These are phyloP conservation scores for Pyrenophora seminiperda DNA, from an alignment of 2,329 filamentous ascomycete genomes.

Conservation along the genomic window DNA sequence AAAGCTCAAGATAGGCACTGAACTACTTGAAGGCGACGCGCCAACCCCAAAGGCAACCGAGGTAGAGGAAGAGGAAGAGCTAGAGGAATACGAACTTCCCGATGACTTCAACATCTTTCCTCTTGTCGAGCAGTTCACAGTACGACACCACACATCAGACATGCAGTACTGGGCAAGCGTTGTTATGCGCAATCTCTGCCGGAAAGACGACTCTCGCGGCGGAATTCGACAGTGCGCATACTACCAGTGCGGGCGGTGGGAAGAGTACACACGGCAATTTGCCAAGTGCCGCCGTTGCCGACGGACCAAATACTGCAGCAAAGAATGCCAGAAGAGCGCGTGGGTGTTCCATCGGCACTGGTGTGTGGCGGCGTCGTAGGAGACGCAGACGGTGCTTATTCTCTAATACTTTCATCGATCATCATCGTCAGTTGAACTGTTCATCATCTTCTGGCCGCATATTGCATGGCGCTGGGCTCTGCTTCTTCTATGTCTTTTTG, in stretches of 20 bases:
- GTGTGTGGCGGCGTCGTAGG: conserved; percentile 76
- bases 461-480: conserved; percentile 48
- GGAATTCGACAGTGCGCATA: conserved; percentile 97
- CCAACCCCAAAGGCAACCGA: conserved; percentile 42
- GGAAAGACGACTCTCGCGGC: conserved; percentile 92
- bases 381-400: conserved; percentile 22
- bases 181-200: conserved; percentile 97
- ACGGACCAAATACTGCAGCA: conserved; percentile 98
- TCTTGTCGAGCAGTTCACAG: conserved; percentile 96
- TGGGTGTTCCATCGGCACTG: conserved; percentile 99
- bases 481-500: conserved; percentile 16
- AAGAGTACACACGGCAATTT: conserved; percentile 94
- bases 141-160: conserved; percentile 90
- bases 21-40: conserved; percentile 77
- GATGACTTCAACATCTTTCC: conserved; percentile 99
- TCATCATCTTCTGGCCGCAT: conserved; percentile 47
- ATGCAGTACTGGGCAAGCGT: conserved; percentile 99
- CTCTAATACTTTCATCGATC: conserved; percentile 26
- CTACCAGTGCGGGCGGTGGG: conserved; percentile 98
- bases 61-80: conserved; percentile 66
- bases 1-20: conserved; percentile 84
- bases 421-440: conserved; percentile 37
- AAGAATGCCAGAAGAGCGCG: conserved; percentile 98
- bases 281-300: conserved; percentile 96
- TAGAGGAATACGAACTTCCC: conserved; percentile 86